Evolutionary conservation across 2,329 filamentous ascomycete genomes (phyloP).

Genomic region (Juglanconis oblonga): DNA sequence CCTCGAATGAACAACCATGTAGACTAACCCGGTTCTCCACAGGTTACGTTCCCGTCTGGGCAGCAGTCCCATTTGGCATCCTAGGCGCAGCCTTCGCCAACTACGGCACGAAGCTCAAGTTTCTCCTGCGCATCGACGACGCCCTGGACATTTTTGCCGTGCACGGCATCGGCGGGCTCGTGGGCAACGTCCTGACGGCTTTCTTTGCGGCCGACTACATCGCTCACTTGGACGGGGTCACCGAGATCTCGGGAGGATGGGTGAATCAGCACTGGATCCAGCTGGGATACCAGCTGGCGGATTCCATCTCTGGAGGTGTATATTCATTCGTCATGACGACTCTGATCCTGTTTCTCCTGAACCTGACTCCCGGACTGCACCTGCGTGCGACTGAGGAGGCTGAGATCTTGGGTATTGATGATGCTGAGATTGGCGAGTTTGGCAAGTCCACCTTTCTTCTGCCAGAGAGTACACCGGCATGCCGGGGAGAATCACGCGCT

Average conservation of each 20-base stretch:
- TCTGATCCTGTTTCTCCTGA: conserved; percentile 76
- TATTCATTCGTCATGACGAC: conserved; percentile 80
- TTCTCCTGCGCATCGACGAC: conserved; percentile 76
- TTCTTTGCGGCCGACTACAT: conserved; percentile 86
- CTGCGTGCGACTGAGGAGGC: conserved; percentile 74
- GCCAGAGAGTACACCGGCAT: background rate
- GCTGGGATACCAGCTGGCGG: conserved; percentile 78
- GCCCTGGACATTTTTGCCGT: conserved; percentile 87
- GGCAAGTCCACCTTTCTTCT: background rate
- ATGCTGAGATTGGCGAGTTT: conserved; percentile 88
- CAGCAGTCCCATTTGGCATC: conserved; percentile 75
- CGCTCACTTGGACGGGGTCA: conserved; percentile 71
- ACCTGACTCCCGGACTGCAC: conserved; percentile 71
- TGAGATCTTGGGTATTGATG: conserved; percentile 82
- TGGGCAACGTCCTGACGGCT: conserved; percentile 75
- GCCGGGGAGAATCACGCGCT: background rate
- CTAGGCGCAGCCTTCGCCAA: conserved; percentile 77
- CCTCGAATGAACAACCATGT: background rate
- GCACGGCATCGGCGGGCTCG: conserved; percentile 73
- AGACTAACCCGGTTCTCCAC: background rate
- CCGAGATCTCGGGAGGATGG: conserved; percentile 72
- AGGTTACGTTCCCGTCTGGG: conserved; percentile 78
- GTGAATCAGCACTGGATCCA: conserved; percentile 81
- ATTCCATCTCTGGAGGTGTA: conserved; percentile 69
- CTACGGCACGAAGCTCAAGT: conserved; percentile 90